Evolutionary conservation across 1,284 basidiomycete species (phyloP).

Genomic region (Chondrostereum purpureum): DNA sequence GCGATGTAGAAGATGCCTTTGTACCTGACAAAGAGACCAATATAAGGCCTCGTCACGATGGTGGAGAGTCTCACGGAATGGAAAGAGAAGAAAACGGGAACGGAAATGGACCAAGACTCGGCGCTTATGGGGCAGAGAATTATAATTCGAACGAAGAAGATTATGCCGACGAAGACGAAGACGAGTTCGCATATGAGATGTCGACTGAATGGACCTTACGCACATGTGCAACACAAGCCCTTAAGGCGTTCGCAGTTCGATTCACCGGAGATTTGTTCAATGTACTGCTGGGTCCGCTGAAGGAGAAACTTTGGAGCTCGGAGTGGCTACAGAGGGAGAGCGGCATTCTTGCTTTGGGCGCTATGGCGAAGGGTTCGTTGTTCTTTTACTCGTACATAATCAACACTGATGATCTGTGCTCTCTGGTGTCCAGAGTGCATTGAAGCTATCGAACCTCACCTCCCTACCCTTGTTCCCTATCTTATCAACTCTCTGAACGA

Average conservation of each 20-base stretch:
- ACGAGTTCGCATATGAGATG: slow-evolving; percentile 92
- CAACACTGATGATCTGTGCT: slow-evolving; percentile 5
- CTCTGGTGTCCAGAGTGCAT: slow-evolving; percentile 73
- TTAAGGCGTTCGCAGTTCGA: slow-evolving; percentile 92
- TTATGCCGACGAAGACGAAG: slow-evolving; percentile 70
- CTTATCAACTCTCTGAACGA: slow-evolving; percentile 88
- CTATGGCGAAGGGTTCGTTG: slow-evolving; percentile 89
- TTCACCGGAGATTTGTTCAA: slow-evolving; percentile 85
- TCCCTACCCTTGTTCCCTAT: slow-evolving; percentile 89
- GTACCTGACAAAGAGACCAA: slow-evolving; percentile 91
- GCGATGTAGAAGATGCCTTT: slow-evolving; percentile 80
- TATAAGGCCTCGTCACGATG: slow-evolving; percentile 92
- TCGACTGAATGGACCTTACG: slow-evolving; percentile 97
- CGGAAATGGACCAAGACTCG: too few relatives aligned
- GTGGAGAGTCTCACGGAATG: slow-evolving; percentile 75
- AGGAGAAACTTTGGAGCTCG: slow-evolving; percentile 87
- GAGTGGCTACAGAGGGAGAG: slow-evolving; percentile 97
- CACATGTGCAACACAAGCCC: slow-evolving; percentile 94
- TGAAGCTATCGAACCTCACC: slow-evolving; percentile 89
- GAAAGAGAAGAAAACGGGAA: too few relatives aligned
- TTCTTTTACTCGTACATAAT: slow-evolving; percentile 3
- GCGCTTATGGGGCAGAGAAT: slow-evolving; percentile 67
- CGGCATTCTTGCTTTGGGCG: slow-evolving; percentile 92
- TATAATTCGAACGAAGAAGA: slow-evolving; percentile 68
- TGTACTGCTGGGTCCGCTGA: slow-evolving; percentile 84